phyloP scores from a whole-genome alignment of 2,329 filamentous ascomycete species.

The Elsinoe australis region DNA sequence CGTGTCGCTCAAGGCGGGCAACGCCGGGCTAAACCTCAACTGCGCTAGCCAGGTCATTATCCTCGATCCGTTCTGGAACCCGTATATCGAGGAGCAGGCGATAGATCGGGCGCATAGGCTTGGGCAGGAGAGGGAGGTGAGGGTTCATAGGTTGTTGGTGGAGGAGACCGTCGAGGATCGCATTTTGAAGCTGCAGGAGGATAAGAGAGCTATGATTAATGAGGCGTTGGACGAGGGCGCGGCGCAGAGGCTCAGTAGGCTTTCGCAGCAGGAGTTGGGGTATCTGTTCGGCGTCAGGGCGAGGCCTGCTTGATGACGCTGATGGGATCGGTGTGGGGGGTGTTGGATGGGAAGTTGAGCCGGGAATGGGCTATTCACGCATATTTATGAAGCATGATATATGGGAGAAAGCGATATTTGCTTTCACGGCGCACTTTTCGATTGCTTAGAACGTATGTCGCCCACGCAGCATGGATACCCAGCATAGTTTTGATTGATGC shows the following conservation, averaged over 20 bases:
- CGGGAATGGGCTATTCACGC: background rate
- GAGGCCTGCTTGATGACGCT: background rate
- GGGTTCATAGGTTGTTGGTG: constrained; percentile 72
- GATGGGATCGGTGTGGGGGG: background rate
- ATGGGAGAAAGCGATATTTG: background rate
- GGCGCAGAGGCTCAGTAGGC: constrained; percentile 56
- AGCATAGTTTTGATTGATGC: too few relatives aligned
- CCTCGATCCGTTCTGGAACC: constrained; percentile 91
- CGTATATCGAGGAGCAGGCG: constrained; percentile 85
- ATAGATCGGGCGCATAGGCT: constrained; percentile 85
- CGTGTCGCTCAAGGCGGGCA: constrained; percentile 71
- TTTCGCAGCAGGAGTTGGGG: constrained; percentile 59
- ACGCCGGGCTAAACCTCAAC: constrained; percentile 78
- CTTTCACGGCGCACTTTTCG: background rate
- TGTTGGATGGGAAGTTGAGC: background rate
- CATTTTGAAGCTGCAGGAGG: constrained; percentile 69
- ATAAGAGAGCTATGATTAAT: constrained; percentile 69
- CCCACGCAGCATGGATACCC: background rate
- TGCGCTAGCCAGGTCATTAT: constrained; percentile 80
- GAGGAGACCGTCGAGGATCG: constrained; percentile 77
- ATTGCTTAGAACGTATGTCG: too few relatives aligned
- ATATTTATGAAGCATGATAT: background rate
- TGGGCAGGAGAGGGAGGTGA: constrained; percentile 65
- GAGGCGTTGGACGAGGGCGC: constrained; percentile 71
- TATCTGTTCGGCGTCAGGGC: constrained; percentile 53